Conservation (phyloP, 345 rosid genomes). For the Citrus inodora region DNA sequence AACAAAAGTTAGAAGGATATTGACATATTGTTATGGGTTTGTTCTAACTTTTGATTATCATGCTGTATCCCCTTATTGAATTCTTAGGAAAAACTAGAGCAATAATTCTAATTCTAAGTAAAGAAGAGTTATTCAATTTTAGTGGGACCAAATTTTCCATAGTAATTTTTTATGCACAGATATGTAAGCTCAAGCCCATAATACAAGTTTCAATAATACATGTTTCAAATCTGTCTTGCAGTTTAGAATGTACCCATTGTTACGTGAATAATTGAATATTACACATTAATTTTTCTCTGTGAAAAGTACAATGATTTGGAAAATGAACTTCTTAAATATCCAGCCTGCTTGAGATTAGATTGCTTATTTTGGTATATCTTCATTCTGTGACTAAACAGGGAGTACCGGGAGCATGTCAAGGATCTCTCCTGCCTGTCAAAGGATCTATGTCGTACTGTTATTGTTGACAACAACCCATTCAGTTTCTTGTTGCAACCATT, state of each 20-base stretch:
- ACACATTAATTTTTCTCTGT: neutral
- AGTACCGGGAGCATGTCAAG: conserved; percentile 85
- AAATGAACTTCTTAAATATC: neutral
- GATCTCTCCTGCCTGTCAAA: conserved; percentile 78
- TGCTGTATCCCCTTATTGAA: neutral
- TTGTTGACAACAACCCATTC: conserved; percentile 96
- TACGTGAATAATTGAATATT: neutral
- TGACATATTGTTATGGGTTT: neutral
- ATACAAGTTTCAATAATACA: neutral
- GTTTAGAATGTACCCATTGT: neutral
- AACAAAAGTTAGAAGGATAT: neutral
- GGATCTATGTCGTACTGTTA: conserved; percentile 72
- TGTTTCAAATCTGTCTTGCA: neutral
- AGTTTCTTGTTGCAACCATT: conserved; percentile 92
- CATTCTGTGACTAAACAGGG: conserved; percentile 39
- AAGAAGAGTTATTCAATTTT: neutral
- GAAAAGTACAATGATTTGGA: neutral
- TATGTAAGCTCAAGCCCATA: neutral
- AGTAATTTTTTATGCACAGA: neutral
- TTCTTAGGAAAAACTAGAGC: neutral
- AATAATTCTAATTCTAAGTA: neutral
- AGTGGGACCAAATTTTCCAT: neutral
- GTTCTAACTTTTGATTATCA: neutral
- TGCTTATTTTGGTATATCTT: neutral
- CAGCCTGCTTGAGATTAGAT: neutral